Evolutionary conservation across 768 basidiomycete genomes (phyloP), one percentile per base, ranked within the genome.

Genomic region (Amanita jacksonii): DNA sequence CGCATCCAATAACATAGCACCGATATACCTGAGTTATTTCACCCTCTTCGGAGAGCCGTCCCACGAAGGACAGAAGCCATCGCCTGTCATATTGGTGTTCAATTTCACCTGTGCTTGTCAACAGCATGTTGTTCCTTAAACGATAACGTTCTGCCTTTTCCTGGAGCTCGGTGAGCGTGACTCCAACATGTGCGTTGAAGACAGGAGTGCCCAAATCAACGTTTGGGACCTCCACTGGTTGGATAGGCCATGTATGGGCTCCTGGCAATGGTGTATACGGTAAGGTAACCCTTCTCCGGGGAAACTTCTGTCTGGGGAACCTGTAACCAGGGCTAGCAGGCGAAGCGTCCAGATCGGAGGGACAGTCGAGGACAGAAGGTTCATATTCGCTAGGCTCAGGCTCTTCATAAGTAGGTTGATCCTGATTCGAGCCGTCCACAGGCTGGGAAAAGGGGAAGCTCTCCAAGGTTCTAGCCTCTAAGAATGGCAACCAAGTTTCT

Each of bases 51-150:
- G 81, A 74, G 27, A 85, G 61, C 51, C 77, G 77, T 23, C 83
- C 83, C 12, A 79, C 81, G 56, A 81, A 85, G 22, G 70, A 71
- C 35, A 76, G 67, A 38, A 85, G 60, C 79, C 81, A 85, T 10
- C 60, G 59, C 54, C 76, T 76, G 55, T 81, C 77, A 46, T 82
- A 73, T n/a, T 74, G 74, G 38, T 63, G 56, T 18, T 72, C 74
- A 20, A 37, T 37, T 35, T 44, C 43, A 24, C 35, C 41, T 8
- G 22, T 12, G 19, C 13, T 16, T n/a, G 43, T 10, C 15, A 44
- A 19, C 16, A 25, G 16, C 13, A 37, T 37, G 45, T 76, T 74
- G 50, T 81, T 69, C 20, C 72, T 69, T 9, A 62, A 51, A 39
- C 69, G 67, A 55, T 76, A 82, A 25, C 69, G 66, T 34, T 70